Percentiles rank a stretch among this genome's conserved stretches.
Conservation (phyloP, 495 filamentous ascomycete genomes). For the Aspergillus steynii region DNA sequence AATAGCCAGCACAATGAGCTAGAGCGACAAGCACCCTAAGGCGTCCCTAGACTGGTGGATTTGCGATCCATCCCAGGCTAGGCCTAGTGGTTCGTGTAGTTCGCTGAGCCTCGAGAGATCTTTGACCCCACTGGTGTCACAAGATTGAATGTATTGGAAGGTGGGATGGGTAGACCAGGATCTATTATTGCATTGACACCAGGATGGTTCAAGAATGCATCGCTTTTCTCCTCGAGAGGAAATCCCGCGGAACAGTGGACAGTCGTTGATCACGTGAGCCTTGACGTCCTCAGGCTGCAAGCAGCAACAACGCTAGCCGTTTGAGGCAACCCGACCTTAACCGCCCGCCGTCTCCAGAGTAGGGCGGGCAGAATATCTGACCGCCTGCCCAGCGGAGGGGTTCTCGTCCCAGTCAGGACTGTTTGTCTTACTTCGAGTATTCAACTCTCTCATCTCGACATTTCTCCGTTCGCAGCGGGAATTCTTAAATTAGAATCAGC, state of each 20-base stretch:
- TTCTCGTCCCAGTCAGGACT: neutral
- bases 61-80: too few relatives aligned
- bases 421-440: neutral
- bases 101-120: too few relatives aligned
- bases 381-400: neutral
- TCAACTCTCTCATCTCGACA: neutral
- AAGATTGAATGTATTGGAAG: too few relatives aligned
- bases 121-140: neutral
- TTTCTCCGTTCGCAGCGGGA: constrained; percentile 9
- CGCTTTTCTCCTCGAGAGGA: too few relatives aligned
- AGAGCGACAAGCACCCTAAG: too few relatives aligned
- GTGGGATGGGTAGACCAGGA: too few relatives aligned
- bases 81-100: neutral
- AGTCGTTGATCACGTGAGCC: too few relatives aligned
- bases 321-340: neutral
- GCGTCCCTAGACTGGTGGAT: too few relatives aligned
- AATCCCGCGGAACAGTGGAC: too few relatives aligned
- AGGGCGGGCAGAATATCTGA: neutral
- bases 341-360: neutral
- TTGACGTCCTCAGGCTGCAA: neutral
- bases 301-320: neutral
- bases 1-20: too few relatives aligned
- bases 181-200: too few relatives aligned
- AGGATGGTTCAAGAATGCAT: too few relatives aligned
- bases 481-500: neutral